Evolutionary conservation across 2,329 filamentous ascomycete species (phyloP).

Genomic region (Alternaria consortialis): DNA sequence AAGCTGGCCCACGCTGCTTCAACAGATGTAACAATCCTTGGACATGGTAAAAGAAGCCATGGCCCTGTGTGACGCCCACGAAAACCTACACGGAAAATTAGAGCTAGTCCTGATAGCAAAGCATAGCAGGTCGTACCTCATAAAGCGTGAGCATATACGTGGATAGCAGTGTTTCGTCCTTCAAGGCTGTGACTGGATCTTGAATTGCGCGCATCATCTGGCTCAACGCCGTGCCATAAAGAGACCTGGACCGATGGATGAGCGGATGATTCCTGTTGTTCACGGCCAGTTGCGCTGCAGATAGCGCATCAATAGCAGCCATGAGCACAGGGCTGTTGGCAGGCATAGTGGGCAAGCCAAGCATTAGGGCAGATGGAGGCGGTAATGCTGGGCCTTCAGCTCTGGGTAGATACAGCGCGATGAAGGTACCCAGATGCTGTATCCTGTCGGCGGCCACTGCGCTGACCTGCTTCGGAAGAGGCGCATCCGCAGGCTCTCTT

Average conservation of each 20-base stretch:
- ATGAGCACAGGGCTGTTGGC: constrained; percentile 43
- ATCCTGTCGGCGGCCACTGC: constrained; percentile 47
- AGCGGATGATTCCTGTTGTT: constrained; percentile 39
- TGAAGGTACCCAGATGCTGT: constrained; percentile 46
- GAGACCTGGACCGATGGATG: constrained; percentile 46
- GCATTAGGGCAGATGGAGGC: constrained; percentile 48
- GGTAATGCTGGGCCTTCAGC: constrained; percentile 41
- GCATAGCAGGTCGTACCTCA: constrained; percentile 30
- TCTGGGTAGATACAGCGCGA: constrained; percentile 44
- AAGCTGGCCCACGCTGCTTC: constrained; percentile 43
- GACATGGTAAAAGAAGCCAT: constrained; percentile 51
- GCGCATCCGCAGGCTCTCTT: constrained; percentile 25
- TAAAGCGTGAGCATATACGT: constrained; percentile 48
- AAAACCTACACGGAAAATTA: constrained; percentile 39
- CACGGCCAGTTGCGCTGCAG: constrained; percentile 47
- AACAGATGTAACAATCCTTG: constrained; percentile 47
- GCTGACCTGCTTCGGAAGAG: constrained; percentile 44
- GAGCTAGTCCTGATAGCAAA: not conserved
- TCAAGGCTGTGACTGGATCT: constrained; percentile 33
- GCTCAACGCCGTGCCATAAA: constrained; percentile 46
- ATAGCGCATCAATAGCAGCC: constrained; percentile 46
- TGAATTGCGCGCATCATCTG: constrained; percentile 45
- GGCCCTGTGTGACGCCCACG: constrained; percentile 44
- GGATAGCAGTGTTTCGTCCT: constrained; percentile 48
- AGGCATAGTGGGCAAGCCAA: constrained; percentile 42